Conservation (phyloP, 1,284 basidiomycete species). For the Sporisorium sorghi region DNA sequence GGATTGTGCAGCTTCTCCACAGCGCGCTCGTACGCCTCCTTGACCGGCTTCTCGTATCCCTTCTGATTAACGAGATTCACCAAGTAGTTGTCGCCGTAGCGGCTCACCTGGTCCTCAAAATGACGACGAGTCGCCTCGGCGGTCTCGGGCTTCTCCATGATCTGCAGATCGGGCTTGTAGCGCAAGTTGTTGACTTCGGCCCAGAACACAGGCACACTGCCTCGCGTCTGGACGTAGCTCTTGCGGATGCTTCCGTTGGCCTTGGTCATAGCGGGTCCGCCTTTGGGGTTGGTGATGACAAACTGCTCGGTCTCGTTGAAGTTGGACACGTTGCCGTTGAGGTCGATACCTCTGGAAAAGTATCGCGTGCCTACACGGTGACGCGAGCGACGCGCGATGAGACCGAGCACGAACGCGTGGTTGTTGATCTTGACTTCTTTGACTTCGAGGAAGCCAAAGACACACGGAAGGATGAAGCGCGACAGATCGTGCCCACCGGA, state of each 20-base stretch:
- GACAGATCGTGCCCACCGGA: slow-evolving; percentile 75
- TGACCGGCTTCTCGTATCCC: slow-evolving; percentile 92
- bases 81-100: slow-evolving; percentile 84
- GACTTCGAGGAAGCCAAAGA: slow-evolving; percentile 78
- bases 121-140: slow-evolving; percentile 80
- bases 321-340: slow-evolving; percentile 72
- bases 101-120: slow-evolving; percentile 78
- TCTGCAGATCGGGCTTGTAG: slow-evolving; percentile 95
- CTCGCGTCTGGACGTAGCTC: slow-evolving; percentile 84
- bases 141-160: slow-evolving; percentile 91
- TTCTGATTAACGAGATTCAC: slow-evolving; percentile 96
- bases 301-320: slow-evolving; percentile 73
- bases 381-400: slow-evolving; percentile 92
- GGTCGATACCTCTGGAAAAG: slow-evolving; percentile 92
- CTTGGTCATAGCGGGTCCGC: slow-evolving; percentile 56
- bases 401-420: slow-evolving; percentile 82
- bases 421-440: slow-evolving; percentile 82
- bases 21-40: slow-evolving; percentile 90
- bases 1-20: slow-evolving; percentile 75
- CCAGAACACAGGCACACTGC: slow-evolving; percentile 95
- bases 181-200: slow-evolving; percentile 94
- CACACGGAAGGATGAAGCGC: slow-evolving; percentile 82
- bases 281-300: slow-evolving; percentile 72
- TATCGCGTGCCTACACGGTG: slow-evolving; percentile 96
- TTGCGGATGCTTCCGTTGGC: slow-evolving; percentile 77